phyloP scores from a whole-genome alignment of 352 stramenopile genomes.

The Blastocystis sp. region DNA sequence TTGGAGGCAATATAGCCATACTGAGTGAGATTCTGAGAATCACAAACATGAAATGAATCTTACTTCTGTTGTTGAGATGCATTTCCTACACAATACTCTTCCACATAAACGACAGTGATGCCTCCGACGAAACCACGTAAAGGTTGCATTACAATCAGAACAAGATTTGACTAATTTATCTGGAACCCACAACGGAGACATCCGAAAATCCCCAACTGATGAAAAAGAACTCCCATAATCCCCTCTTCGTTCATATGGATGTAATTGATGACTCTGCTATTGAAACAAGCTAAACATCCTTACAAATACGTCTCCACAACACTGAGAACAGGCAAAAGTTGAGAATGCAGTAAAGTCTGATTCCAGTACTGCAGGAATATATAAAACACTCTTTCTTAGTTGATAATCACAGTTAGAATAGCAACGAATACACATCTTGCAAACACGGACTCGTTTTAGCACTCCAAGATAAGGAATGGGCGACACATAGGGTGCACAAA shows the following conservation, averaged over 20 bases:
- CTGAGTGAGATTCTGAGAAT: neutral
- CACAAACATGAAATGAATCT: neutral
- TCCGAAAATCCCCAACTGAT: constrained; percentile 5
- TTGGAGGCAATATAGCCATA: constrained; percentile 5
- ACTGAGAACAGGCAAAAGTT: constrained; percentile 29
- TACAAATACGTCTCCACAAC: constrained; percentile 45
- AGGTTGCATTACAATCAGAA: neutral
- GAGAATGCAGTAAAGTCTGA: neutral
- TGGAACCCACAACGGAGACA: constrained; percentile 42
- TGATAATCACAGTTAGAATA: neutral
- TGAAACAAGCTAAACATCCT: neutral
- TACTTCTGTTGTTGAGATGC: neutral
- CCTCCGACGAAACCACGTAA: neutral
- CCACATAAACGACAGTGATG: constrained; percentile 57
- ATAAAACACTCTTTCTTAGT: neutral
- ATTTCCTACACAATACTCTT: constrained; percentile 23
- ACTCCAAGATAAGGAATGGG: constrained; percentile 47
- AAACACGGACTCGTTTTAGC: constrained; percentile 36
- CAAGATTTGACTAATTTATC: constrained; percentile 5
- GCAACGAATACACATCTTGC: constrained; percentile 20
- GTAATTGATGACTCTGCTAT: constrained; percentile 16
- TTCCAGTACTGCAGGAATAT: neutral
- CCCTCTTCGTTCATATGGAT: constrained; percentile 15
- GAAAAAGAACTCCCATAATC: neutral
- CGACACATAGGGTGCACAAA: constrained; percentile 8